Percentiles rank a stretch among this genome's conserved stretches.
Evolutionary conservation across 202 grass and related monocot genomes (phyloP).

Genomic region (Zizania palustris): DNA sequence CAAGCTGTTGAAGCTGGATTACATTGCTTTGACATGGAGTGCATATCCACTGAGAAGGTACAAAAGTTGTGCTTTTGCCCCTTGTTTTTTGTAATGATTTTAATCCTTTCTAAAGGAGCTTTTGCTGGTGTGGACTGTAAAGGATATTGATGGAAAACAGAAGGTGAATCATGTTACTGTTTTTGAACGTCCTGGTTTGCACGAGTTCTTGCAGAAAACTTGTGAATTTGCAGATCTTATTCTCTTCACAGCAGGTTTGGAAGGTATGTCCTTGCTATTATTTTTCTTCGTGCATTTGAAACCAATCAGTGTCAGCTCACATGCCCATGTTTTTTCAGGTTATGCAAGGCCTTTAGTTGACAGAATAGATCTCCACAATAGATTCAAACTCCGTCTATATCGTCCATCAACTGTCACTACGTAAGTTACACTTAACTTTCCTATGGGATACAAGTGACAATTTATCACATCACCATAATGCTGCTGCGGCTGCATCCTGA

Average conservation of each 20-base stretch:
- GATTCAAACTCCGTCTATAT: conserved; percentile 81
- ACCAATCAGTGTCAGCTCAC: conserved; percentile 8
- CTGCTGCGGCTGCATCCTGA: conserved; percentile 8
- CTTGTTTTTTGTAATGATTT: conserved; percentile 41
- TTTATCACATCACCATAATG: not conserved
- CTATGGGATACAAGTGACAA: conserved; percentile 8
- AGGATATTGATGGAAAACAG: conserved; percentile 86
- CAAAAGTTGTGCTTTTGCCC: not conserved
- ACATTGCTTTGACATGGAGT: conserved; percentile 96
- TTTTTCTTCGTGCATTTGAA: conserved; percentile 28
- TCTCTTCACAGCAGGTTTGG: conserved; percentile 98
- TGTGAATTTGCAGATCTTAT: conserved; percentile 97
- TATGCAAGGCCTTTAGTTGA: conserved; percentile 98
- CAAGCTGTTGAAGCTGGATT: conserved; percentile 91
- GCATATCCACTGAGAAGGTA: conserved; percentile 85
- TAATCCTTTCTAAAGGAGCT: conserved; percentile 22
- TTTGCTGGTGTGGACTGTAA: conserved; percentile 38
- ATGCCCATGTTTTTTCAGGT: conserved; percentile 54
- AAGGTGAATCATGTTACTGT: conserved; percentile 98
- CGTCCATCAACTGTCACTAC: conserved; percentile 92
- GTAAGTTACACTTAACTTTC: conserved; percentile 58
- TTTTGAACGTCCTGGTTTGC: conserved; percentile 97
- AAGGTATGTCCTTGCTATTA: conserved; percentile 58
- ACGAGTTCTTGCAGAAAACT: conserved; percentile 84
- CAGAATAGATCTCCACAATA: conserved; percentile 84